A percentile compares a stretch with the other conserved stretches of the same genome.
Conservation (phyloP, 2,329 filamentous ascomycete genomes). For the Penicillium freii region DNA sequence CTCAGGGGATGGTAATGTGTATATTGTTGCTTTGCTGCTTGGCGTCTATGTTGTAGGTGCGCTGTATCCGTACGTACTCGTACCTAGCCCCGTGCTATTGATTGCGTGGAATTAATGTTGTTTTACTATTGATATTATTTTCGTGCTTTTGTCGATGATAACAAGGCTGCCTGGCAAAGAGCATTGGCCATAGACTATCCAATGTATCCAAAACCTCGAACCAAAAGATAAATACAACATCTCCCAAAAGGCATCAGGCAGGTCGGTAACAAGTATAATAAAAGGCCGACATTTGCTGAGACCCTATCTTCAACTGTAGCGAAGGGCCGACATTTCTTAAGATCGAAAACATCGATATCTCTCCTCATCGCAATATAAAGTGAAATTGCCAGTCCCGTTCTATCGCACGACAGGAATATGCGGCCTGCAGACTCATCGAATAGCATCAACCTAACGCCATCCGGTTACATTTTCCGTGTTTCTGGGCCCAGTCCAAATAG, state of each 20-base stretch:
- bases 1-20: not conserved
- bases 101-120: conserved; percentile 1
- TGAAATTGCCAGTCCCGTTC: not conserved
- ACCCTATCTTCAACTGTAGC: not conserved
- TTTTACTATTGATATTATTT: not conserved
- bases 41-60: not conserved
- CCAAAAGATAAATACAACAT: not conserved
- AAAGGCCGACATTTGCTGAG: not conserved
- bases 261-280: not conserved
- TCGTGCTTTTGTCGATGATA: not conserved
- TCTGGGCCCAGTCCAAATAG: not conserved
- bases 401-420: not conserved
- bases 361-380: not conserved
- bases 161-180: not conserved
- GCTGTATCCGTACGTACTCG: not conserved
- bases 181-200: not conserved
- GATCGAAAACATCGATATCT: not conserved
- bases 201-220: not conserved
- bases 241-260: not conserved
- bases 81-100: not conserved
- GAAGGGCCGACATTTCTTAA: not conserved
- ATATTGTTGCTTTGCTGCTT: not conserved
- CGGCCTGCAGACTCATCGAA: not conserved
- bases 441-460: not conserved
- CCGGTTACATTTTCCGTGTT: not conserved